Percentiles rank a stretch among this genome's conserved stretches.
Conservation (phyloP, 2,329 filamentous ascomycete species). For the Phyllosticta paracitricarpa region DNA sequence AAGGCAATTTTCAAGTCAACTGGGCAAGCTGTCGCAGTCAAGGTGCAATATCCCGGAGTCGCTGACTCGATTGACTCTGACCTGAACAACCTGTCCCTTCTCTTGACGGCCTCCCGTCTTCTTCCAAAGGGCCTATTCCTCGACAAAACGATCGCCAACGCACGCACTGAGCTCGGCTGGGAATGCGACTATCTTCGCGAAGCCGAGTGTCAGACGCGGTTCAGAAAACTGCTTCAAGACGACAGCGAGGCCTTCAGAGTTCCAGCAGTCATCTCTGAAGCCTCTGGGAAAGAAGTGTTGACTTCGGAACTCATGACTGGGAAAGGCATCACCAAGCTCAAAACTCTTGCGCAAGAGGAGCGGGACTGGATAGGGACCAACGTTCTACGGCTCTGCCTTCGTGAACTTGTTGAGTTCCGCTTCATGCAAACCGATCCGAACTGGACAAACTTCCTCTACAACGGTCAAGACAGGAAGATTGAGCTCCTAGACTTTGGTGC, state of each 20-base stretch:
- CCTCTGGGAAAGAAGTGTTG: slow-evolving; percentile 74
- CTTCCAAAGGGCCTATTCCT: slow-evolving; percentile 88
- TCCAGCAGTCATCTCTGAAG: slow-evolving; percentile 66
- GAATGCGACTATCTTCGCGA: slow-evolving; percentile 94
- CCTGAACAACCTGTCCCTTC: slow-evolving; percentile 81
- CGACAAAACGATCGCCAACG: slow-evolving; percentile 95
- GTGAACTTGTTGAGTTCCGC: slow-evolving; percentile 86
- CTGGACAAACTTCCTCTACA: slow-evolving; percentile 98
- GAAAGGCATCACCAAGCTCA: slow-evolving; percentile 71
- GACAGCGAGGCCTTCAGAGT: slow-evolving; percentile 68
- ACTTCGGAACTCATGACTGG: slow-evolving; percentile 92
- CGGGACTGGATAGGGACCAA: slow-evolving; percentile 95
- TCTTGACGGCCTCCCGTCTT: slow-evolving; percentile 81
- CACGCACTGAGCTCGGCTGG: slow-evolving; percentile 84
- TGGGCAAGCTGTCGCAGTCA: slow-evolving; percentile 74
- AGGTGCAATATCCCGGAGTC: slow-evolving; percentile 95
- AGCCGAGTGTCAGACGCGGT: slow-evolving; percentile 68
- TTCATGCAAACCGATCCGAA: slow-evolving; percentile 99
- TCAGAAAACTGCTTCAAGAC: slow-evolving; percentile 64
- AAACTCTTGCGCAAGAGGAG: slow-evolving; percentile 67
- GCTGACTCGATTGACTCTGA: slow-evolving; percentile 95
- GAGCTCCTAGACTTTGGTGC: slow-evolving; percentile 95
- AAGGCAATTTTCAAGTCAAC: slow-evolving; percentile 68
- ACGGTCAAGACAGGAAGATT: slow-evolving; percentile 58
- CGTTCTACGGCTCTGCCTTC: slow-evolving; percentile 79